Evolutionary conservation across 805 yeast genomes (phyloP).

Genomic region (Saccharomyces kudriavzevii): DNA sequence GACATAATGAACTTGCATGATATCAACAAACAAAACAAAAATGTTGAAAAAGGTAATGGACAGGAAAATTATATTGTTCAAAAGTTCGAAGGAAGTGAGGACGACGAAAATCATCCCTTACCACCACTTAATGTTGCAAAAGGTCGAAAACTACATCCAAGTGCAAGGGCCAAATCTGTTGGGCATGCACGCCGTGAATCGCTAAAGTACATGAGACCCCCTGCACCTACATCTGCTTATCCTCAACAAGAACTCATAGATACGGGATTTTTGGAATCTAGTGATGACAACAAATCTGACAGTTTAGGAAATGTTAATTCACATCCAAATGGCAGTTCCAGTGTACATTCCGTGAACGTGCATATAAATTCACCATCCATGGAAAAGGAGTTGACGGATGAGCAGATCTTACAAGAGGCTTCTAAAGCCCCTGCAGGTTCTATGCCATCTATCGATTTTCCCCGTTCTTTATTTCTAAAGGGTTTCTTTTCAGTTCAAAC

Average conservation of each 20-base stretch:
- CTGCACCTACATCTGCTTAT: constrained; percentile 24
- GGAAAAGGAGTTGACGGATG: constrained; percentile 36
- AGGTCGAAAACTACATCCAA: constrained; percentile 51
- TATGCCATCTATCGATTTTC: constrained; percentile 92
- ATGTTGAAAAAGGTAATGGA: constrained; percentile 5
- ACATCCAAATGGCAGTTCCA: constrained; percentile 2
- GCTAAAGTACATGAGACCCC: constrained; percentile 32
- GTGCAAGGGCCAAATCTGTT: constrained; percentile 81
- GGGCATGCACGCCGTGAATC: constrained; percentile 61
- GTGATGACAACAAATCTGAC: constrained; percentile 52
- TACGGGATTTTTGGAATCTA: constrained; percentile 35
- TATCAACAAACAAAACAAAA: constrained; percentile 1
- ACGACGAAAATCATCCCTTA: constrained; percentile 18
- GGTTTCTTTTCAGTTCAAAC: constrained; percentile 94
- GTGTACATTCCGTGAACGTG: not conserved
- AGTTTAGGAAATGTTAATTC: constrained; percentile 24
- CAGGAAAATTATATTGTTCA: not conserved
- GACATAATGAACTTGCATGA: constrained; percentile 15
- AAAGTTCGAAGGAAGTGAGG: not conserved
- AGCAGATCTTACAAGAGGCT: constrained; percentile 40
- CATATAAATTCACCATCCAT: not conserved
- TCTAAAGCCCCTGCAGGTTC: constrained; percentile 62
- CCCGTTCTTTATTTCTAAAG: constrained; percentile 80
- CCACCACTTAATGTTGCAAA: constrained; percentile 18
- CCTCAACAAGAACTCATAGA: constrained; percentile 30